These are phyloP conservation scores for Colletotrichum tanaceti DNA, from an alignment of 2,329 filamentous ascomycete species.

Conservation along the genomic window DNA sequence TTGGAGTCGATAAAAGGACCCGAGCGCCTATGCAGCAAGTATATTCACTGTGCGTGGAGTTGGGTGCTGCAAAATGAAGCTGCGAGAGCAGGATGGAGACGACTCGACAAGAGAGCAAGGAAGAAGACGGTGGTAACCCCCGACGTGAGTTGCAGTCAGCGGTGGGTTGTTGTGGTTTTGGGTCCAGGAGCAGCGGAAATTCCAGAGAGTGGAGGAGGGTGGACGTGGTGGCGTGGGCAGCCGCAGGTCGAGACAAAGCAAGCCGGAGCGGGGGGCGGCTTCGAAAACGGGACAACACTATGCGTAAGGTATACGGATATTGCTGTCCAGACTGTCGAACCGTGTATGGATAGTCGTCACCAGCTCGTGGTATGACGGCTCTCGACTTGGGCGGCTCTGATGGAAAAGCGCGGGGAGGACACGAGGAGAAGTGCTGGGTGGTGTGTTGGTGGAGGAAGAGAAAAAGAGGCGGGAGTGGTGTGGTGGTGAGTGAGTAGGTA, in stretches of 20 bases:
- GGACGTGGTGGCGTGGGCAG: constrained; percentile 35
- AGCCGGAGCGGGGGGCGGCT: constrained; percentile 17
- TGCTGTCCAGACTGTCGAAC: constrained; percentile 5
- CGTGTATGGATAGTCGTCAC: constrained; percentile 6
- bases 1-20: constrained; percentile 23
- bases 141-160: constrained; percentile 21
- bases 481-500: constrained; percentile 32
- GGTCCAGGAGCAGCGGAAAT: constrained; percentile 38
- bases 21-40: constrained; percentile 9
- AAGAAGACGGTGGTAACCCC: constrained; percentile 21
- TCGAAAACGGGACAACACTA: constrained; percentile 28
- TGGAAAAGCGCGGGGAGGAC: neutral
- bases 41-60: neutral
- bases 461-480: constrained; percentile 23
- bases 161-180: constrained; percentile 39
- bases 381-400: constrained; percentile 1
- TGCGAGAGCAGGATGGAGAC: neutral
- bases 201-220: constrained; percentile 39
- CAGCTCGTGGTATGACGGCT: neutral
- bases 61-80: neutral
- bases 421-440: constrained; percentile 7
- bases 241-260: constrained; percentile 38
- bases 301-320: constrained; percentile 4
- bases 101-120: constrained; percentile 15
- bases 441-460: constrained; percentile 28